Evolutionary conservation across 345 rosid genomes (phyloP), one percentile per base, ranked within the genome.

Genomic region (Aquilaria yunnanensis): DNA sequence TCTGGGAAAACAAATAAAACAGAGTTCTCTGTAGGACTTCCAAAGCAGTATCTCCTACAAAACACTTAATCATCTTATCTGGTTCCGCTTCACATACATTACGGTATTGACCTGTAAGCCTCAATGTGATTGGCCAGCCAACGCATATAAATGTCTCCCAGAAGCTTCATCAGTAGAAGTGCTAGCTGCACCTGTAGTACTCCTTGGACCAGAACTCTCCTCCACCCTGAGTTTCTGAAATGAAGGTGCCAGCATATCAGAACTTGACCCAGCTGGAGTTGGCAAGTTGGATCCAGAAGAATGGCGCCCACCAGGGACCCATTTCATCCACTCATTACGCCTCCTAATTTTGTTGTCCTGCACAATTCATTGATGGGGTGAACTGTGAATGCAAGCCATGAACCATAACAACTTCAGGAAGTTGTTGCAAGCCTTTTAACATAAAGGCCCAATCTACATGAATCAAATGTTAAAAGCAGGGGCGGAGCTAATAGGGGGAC

Each of bases 271-370:
- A 41, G 51, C 57, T 0, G 61, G 57, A 41, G 80, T 65, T 13
- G 63, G 58, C 37, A 34, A 45, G 49, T 71, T 67, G 3, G 63
- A 58, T 32, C 72, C 83, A 6, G 75, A 14, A 13, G 71, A 37
- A 70, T 50, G 60, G 48, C 62, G 60, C 49, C 59, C 60, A 37
- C 59, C 37, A 30, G 60, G 53, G 6, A 78, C 54, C 84, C 85
- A 82, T 68, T 76, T 78, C 75, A 55, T 72, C 90, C 90, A 85
- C 62, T 72, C 85, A 59, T 61, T 59, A 41, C 75, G 82, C 71
- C 84, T 78, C 78, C 90, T 85, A 63, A 85, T 45, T 59, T 57
- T 85, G 9, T 76, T 80, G 55, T 75, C 81, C 90, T 85, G 77
- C 23, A 61, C 55, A 14, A 68, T 70, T 67, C 49, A 56, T 30